Conservation (phyloP, 495 filamentous ascomycete species). For the Lasiosphaeria ovina region DNA sequence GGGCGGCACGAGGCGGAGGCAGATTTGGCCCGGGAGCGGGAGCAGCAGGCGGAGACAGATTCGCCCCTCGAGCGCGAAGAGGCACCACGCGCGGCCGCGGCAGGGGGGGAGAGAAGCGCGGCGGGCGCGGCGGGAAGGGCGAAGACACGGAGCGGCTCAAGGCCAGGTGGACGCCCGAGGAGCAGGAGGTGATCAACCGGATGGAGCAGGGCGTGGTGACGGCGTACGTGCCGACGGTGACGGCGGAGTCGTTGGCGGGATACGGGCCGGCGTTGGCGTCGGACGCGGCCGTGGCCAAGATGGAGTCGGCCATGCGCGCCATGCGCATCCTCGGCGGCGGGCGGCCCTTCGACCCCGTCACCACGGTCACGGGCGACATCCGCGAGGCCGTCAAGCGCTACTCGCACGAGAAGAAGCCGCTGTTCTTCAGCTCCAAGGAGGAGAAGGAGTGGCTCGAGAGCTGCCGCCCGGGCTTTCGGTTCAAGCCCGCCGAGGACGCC, state of each 20-base stretch:
- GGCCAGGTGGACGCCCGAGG: constrained; percentile 19
- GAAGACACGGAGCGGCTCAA: constrained; percentile 5
- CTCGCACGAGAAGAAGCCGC: constrained; percentile 21
- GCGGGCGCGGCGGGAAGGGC: neutral
- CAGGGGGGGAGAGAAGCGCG: neutral
- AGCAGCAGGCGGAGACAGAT: neutral
- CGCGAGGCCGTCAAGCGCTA: constrained; percentile 16
- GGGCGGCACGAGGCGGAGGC: neutral
- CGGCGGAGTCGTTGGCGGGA: constrained; percentile 22
- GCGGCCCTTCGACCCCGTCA: constrained; percentile 26
- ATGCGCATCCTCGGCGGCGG: constrained; percentile 35
- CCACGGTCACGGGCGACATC: constrained; percentile 24
- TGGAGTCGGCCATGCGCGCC: constrained; percentile 28
- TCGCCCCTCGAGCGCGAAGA: neutral
- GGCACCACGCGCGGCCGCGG: constrained; percentile 1
- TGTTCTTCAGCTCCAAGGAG: constrained; percentile 31
- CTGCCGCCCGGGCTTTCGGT: constrained; percentile 10
- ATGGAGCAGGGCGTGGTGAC: constrained; percentile 30
- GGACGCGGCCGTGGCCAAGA: constrained; percentile 21
- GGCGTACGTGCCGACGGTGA: constrained; percentile 25
- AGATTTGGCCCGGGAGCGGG: neutral
- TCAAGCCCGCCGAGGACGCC: constrained; percentile 20
- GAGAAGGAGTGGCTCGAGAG: constrained; percentile 40
- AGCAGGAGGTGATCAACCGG: constrained; percentile 21
- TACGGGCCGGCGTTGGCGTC: constrained; percentile 35